Conservation (phyloP, 169 alveolate genomes). For the Hammondia hammondi region DNA sequence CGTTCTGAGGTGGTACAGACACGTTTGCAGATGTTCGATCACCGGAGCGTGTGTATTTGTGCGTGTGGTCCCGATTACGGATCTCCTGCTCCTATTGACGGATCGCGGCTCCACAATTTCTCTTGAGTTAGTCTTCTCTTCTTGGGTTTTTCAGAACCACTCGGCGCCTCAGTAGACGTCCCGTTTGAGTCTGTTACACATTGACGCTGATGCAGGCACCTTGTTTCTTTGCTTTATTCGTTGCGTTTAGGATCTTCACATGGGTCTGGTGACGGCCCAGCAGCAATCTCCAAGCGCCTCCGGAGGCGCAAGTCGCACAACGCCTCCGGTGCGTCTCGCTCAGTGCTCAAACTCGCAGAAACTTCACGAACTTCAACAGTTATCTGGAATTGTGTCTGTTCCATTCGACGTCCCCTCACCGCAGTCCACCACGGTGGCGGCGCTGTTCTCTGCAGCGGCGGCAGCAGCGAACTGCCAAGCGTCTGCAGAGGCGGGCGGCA, state of each 20-base stretch:
- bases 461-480: neutral
- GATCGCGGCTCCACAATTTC: too few species aligned
- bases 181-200: too few species aligned
- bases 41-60: too few species aligned
- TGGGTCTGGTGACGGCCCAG: constrained; percentile 45
- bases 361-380: neutral
- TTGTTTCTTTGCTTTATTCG: neutral
- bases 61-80: too few species aligned
- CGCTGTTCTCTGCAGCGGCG: constrained; percentile 21
- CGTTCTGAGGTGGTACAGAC: too few species aligned
- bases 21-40: too few species aligned
- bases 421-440: constrained; percentile 12
- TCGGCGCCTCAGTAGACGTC: too few species aligned
- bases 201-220: neutral
- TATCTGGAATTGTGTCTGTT: neutral
- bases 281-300: constrained; percentile 22
- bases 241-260: neutral
- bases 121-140: too few species aligned
- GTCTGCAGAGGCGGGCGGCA: neutral
- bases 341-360: neutral
- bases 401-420: neutral
- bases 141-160: too few species aligned
- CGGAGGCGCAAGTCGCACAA: neutral
- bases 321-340: neutral
- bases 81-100: too few species aligned